phyloP scores from a whole-genome alignment of 768 basidiomycete genomes.

The Austroboletus eburneus region DNA sequence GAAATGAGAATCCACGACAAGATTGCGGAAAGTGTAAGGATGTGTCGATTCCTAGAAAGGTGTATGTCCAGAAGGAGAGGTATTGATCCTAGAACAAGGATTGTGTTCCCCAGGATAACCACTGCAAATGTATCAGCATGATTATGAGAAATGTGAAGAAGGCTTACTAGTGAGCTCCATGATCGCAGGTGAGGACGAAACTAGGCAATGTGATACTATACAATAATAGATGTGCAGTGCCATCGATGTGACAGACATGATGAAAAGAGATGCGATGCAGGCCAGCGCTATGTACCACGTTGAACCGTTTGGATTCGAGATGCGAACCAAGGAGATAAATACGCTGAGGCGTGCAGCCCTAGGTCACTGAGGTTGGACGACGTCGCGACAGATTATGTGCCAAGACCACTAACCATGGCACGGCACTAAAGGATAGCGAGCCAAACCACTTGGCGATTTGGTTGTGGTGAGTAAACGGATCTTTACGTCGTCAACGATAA shows the following conservation, averaged over 20 bases:
- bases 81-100: neutral
- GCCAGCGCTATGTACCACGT: neutral
- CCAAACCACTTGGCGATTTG: neutral
- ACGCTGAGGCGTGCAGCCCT: constrained; percentile 9
- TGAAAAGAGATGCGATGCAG: neutral
- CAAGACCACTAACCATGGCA: constrained; percentile 5
- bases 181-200: neutral
- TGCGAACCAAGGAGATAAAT: constrained; percentile 8
- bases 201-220: neutral
- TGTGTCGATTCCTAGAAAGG: neutral
- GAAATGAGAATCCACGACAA: constrained; percentile 7
- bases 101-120: neutral
- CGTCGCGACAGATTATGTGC: neutral
- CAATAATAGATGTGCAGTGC: constrained; percentile 5
- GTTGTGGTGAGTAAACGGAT: neutral
- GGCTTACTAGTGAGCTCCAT: constrained; percentile 7
- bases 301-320: constrained; percentile 2
- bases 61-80: constrained; percentile 2
- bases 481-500: neutral
- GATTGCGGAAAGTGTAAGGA: constrained; percentile 5
- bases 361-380: neutral
- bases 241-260: neutral
- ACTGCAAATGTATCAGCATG: neutral
- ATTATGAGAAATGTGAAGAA: neutral
- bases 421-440: neutral